Conservation (phyloP, 495 filamentous ascomycete genomes). For the Clohesyomyces aquaticus region DNA sequence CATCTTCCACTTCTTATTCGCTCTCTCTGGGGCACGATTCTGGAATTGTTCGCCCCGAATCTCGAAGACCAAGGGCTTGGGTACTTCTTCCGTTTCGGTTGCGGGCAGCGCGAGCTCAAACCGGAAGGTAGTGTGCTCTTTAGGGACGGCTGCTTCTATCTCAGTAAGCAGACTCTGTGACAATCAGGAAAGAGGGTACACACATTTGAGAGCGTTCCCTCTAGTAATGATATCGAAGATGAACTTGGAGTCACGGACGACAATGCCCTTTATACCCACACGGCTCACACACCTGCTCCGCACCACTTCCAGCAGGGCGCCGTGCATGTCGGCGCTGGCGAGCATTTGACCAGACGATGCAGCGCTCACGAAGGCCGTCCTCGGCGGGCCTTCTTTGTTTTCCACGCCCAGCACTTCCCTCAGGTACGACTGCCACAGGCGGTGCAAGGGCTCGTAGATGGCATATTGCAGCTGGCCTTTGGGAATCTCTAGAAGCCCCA, state of each 20-base stretch:
- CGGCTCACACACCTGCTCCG: slow-evolving; percentile 76
- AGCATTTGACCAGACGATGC: slow-evolving; percentile 66
- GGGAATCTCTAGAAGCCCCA: slow-evolving; percentile 74
- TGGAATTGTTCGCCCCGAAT: slow-evolving; percentile 86
- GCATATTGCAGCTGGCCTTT: slow-evolving; percentile 68
- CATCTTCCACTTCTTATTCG: slow-evolving; percentile 85
- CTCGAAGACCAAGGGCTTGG: slow-evolving; percentile 71
- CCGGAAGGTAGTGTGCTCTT: slow-evolving; percentile 85
- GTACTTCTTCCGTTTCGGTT: slow-evolving; percentile 24
- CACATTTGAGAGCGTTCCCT: slow-evolving; percentile 58
- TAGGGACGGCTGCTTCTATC: slow-evolving; percentile 65
- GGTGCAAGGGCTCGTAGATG: slow-evolving; percentile 75
- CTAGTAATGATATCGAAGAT: slow-evolving; percentile 80
- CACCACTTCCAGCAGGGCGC: slow-evolving; percentile 81
- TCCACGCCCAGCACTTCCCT: slow-evolving; percentile 65
- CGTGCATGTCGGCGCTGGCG: slow-evolving; percentile 85
- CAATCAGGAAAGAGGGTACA: not conserved
- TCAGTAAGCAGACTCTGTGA: slow-evolving; percentile 2
- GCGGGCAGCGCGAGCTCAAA: slow-evolving; percentile 65
- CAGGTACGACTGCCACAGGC: slow-evolving; percentile 83
- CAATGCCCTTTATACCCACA: slow-evolving; percentile 83
- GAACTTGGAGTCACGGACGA: slow-evolving; percentile 84
- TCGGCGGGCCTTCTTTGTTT: too few relatives aligned
- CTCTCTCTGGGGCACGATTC: slow-evolving; percentile 78
- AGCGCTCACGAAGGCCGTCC: slow-evolving; percentile 50